phyloP scores from a whole-genome alignment of 352 stramenopile genomes.

The Phytopythium cucurbitacearum region DNA sequence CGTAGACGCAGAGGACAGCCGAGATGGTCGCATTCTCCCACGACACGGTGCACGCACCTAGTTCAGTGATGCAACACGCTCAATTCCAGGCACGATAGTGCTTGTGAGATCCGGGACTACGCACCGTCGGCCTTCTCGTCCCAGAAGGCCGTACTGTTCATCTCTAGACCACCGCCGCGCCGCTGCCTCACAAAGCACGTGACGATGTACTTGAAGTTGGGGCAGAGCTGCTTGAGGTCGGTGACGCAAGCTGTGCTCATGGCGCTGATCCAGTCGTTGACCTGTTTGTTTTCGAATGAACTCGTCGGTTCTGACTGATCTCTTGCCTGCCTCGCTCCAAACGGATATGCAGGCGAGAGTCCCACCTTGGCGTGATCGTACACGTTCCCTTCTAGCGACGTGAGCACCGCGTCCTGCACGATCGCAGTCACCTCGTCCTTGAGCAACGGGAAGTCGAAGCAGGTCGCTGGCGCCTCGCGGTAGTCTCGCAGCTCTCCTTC shows the following conservation, averaged over 20 bases:
- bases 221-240: slow-evolving; percentile 58
- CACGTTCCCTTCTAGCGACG: slow-evolving; percentile 63
- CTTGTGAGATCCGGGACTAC: background rate
- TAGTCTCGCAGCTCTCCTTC: slow-evolving; percentile 19
- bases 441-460: slow-evolving; percentile 71
- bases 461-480: slow-evolving; percentile 28
- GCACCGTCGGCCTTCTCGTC: slow-evolving; percentile 70
- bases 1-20: slow-evolving; percentile 64
- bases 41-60: slow-evolving; percentile 63
- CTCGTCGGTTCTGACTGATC: background rate
- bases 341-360: background rate
- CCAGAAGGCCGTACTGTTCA: slow-evolving; percentile 59
- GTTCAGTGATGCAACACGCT: background rate
- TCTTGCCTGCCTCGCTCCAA: too few species aligned
- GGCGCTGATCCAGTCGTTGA: slow-evolving; percentile 66
- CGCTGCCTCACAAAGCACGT: slow-evolving; percentile 64
- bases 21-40: slow-evolving; percentile 77
- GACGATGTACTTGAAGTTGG: slow-evolving; percentile 85
- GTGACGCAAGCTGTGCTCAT: slow-evolving; percentile 66
- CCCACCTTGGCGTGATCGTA: slow-evolving; percentile 74
- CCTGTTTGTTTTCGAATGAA: slow-evolving; percentile 10
- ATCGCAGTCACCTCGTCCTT: slow-evolving; percentile 72
- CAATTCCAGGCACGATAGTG: background rate
- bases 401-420: slow-evolving; percentile 69
- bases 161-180: slow-evolving; percentile 58